These are phyloP conservation scores for Dendrostoma leiphaemia DNA, from an alignment of 2,329 filamentous ascomycete species.

Conservation along the genomic window DNA sequence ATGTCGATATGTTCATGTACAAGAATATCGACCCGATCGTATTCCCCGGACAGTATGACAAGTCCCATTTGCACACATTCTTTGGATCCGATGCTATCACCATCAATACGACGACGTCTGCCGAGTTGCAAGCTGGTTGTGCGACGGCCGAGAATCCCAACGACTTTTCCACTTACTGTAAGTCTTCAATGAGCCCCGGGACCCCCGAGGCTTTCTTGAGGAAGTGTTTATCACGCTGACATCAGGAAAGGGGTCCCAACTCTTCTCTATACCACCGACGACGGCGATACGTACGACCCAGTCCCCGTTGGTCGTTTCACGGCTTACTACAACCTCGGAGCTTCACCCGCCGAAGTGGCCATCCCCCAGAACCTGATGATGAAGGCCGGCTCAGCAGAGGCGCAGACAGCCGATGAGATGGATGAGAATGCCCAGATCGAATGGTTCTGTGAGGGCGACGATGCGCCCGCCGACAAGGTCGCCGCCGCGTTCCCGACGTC, in stretches of 20 bases:
- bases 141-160: constrained; percentile 13
- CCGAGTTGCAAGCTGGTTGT: constrained; percentile 27
- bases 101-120: constrained; percentile 28
- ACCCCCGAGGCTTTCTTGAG: not conserved
- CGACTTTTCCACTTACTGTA: constrained; percentile 15
- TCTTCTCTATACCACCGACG: constrained; percentile 33
- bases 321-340: constrained; percentile 42
- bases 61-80: constrained; percentile 34
- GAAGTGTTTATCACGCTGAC: not conserved
- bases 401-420: constrained; percentile 3
- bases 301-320: constrained; percentile 38
- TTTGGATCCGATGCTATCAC: constrained; percentile 34
- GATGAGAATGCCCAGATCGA: constrained; percentile 8
- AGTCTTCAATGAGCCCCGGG: not conserved
- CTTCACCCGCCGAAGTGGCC: constrained; percentile 19
- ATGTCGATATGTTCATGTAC: constrained; percentile 27
- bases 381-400: constrained; percentile 18
- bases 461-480: constrained; percentile 11
- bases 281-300: constrained; percentile 28
- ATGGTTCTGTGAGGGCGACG: not conserved
- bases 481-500: constrained; percentile 29
- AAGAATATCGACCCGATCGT: constrained; percentile 34
- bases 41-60: constrained; percentile 28
- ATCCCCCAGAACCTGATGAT: constrained; percentile 43
- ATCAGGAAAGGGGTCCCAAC: constrained; percentile 34